Evolutionary conservation across 371 early-diverging fungal genomes (phyloP), one percentile per base, ranked within the genome.

Genomic region (Mortierella sp.): DNA sequence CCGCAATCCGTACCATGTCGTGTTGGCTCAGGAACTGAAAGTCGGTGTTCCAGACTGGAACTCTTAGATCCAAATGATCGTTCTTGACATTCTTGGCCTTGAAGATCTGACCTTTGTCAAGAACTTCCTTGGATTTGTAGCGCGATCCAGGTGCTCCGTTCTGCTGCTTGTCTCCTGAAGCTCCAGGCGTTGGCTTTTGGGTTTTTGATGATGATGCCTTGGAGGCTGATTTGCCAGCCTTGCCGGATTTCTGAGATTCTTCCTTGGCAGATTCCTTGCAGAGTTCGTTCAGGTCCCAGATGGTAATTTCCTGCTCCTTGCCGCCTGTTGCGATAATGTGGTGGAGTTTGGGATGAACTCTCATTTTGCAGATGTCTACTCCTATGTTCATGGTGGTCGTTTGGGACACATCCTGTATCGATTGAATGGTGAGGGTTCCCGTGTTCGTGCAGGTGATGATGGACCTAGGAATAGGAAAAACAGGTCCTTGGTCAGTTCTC

Each of bases 11-110:
- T 18, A 85, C 81, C 31, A 82, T 68, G 50, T 86, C 82, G 52
- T 58, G 61, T 52, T 91, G 92, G 58, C 86, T 85, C 66, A 89
- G 58, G 66, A 92, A 96, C 70, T 87, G 87, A 48, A 95, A 62
- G 67, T 94, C 94, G 2, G 93, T 94, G 52, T 95, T 89, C 93
- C 94, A 94, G 5, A 97, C 88, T 3, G 95, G 94, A 24, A 91
- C 90, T 21, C 91, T 86, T 60, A 97, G 69, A 73, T 93, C 93
- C 66, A 97, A 81, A 57, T 86, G 81, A 58, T 96, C 95, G 72
- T 92, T 88, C 53, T 81, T 74, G 48, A 90, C 87, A 66, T 92
- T 89, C 66, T 89, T 86, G 30, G 91, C 87, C 53, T 83, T 83
- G 67, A 89, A 90, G 9, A 89, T 7, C 27, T 86, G 81, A 24